Evolutionary conservation across 176 grass and related monocot genomes (phyloP).

Genomic region (bread wheat (Triticum aestivum)): DNA sequence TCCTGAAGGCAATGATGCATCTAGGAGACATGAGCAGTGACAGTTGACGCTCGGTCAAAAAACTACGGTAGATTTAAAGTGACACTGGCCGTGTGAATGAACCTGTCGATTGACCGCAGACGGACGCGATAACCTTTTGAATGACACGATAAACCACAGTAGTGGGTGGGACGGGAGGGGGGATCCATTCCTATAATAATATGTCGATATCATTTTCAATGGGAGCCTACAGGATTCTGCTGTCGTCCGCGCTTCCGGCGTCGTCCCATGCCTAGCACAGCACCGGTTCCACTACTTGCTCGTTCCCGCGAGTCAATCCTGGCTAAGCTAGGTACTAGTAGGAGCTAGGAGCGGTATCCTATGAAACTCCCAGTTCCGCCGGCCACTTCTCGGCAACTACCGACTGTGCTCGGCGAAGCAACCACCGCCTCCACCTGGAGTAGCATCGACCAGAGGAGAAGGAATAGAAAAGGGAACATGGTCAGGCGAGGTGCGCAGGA

Average conservation of each 20-base stretch:
- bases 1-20: neutral
- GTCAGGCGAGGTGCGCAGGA: neutral
- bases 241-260: neutral
- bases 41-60: neutral
- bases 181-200: neutral
- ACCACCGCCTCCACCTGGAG: neutral
- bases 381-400: conserved; percentile 13
- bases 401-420: neutral
- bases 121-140: conserved; percentile 21
- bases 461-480: neutral
- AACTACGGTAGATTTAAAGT: neutral
- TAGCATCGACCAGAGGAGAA: neutral
- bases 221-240: conserved; percentile 6
- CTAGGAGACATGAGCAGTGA: neutral
- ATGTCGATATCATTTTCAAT: conserved; percentile 21
- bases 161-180: neutral
- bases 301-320: neutral
- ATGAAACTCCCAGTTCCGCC: neutral
- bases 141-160: neutral
- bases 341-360: neutral
- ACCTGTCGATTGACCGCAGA: neutral
- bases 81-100: neutral
- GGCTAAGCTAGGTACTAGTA: neutral
- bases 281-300: neutral
- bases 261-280: neutral